Evolutionary conservation across 495 filamentous ascomycete species (phyloP), one percentile per base, ranked within the genome.

Genomic region (Gamarada debralockiae): DNA sequence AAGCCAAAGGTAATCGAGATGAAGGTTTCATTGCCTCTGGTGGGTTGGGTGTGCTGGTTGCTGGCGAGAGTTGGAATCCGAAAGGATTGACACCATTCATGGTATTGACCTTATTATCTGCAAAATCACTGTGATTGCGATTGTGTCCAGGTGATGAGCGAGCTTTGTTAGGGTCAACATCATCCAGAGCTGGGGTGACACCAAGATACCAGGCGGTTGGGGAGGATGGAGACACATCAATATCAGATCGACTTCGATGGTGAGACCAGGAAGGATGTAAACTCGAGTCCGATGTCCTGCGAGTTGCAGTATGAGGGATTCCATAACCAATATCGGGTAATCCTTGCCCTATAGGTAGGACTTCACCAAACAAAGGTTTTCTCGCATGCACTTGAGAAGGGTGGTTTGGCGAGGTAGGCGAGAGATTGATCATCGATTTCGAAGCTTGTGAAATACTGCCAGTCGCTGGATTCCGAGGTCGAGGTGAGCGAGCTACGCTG

Each of bases 161-260:
- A 12, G 52, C 29, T 46, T 66, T 60, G 29, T 65, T 65, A 29
- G 62, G 55, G 39, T 65, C 65, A 15, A 62, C 57, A 42, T 60
- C 61, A 23, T 65, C 66, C 54, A 57, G 61, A 50, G 44, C 67
- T 44, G 57, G 57, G 31, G 56, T 63, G 46, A 59, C 63, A 5
- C 58, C 67, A 31, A 73, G 76, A 52, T 80, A 79, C 77, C 77
- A 79, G 43, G 75, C 75, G 7, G 70, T 77, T 23, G 77, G 74
- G 10, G 76, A 78, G 34, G 73, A 62, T 5, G 76, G 75, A n/a
- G 70, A 62, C 47, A 58, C 43, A 45, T 73, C 70, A n/a, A 70
- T 63, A 53, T 75, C 67, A 12, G 74, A 76, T 34, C 69, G 61
- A 50, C 68, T 71, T 40, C 73, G 62, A 37, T 69, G 68, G 39